These are phyloP conservation scores for Coniferiporia weirii DNA, from an alignment of 1,284 basidiomycete genomes.

Conservation along the genomic window DNA sequence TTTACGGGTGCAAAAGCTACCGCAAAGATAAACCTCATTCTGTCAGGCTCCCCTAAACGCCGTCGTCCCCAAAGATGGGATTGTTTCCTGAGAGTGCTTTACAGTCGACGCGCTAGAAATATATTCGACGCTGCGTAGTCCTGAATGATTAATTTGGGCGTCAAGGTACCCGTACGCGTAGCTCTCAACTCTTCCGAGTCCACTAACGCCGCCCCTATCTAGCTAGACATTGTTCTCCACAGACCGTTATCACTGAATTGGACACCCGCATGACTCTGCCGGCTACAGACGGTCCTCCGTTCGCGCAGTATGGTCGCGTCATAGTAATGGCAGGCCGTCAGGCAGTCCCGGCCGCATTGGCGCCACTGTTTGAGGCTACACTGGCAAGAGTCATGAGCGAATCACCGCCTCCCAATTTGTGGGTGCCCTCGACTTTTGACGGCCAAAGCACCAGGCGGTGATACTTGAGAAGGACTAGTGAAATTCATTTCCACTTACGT, in stretches of 20 bases:
- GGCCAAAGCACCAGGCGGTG: no score
- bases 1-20: slow-evolving; percentile 36
- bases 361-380: slow-evolving; percentile 47
- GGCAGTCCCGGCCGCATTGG: slow-evolving; percentile 40
- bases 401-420: no score
- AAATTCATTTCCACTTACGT: no score
- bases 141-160: slow-evolving; percentile 44
- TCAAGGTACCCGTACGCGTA: slow-evolving; percentile 33
- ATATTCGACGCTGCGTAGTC: slow-evolving; percentile 35
- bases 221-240: no score
- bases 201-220: background rate
- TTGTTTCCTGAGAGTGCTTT: slow-evolving; percentile 48
- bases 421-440: no score
- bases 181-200: background rate
- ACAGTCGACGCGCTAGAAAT: slow-evolving; percentile 35
- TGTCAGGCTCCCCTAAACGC: slow-evolving; percentile 31
- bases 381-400: slow-evolving; percentile 31
- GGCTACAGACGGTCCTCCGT: slow-evolving; percentile 39
- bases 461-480: no score
- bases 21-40: slow-evolving; percentile 41
- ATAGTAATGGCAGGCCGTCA: slow-evolving; percentile 41
- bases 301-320: slow-evolving; percentile 45
- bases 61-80: slow-evolving; percentile 45
- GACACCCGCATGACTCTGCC: slow-evolving; percentile 50
- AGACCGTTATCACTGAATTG: slow-evolving; percentile 45